These are phyloP conservation scores for Byssochlamys sp. DNA, from an alignment of 2,329 filamentous ascomycete genomes.

Conservation along the genomic window DNA sequence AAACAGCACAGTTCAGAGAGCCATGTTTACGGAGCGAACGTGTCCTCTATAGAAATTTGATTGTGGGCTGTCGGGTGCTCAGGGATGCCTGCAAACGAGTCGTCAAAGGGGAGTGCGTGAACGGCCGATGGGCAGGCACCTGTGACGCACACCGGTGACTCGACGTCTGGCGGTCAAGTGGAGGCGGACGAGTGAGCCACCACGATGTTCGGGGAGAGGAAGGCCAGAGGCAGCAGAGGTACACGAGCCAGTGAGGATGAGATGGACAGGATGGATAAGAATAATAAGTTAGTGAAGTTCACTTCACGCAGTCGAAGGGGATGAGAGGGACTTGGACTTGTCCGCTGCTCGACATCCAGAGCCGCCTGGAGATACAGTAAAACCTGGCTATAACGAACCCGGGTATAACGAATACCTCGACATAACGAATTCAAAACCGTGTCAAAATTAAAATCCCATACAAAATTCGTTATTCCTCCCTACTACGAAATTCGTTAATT, in stretches of 20 bases:
- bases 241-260: background rate
- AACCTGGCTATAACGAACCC: no score
- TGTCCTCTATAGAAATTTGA: conserved; percentile 5
- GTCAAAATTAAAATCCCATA: no score
- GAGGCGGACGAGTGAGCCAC: conserved; percentile 1
- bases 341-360: background rate
- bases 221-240: background rate
- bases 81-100: conserved; percentile 7
- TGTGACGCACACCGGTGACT: conserved; percentile 39
- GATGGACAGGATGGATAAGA: background rate
- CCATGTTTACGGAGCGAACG: conserved; percentile 4
- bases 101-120: conserved; percentile 7
- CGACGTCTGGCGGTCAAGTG: conserved; percentile 21
- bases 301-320: background rate
- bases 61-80: conserved; percentile 5
- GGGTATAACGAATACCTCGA: no score
- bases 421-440: no score
- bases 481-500: no score
- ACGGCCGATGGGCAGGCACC: conserved; percentile 11
- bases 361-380: background rate
- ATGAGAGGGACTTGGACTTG: background rate
- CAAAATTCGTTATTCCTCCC: no score
- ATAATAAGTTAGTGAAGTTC: background rate
- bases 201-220: background rate
- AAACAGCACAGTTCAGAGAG: conserved; percentile 14